phyloP scores from a whole-genome alignment of 768 basidiomycete genomes.

The Butyriboletus loyo region DNA sequence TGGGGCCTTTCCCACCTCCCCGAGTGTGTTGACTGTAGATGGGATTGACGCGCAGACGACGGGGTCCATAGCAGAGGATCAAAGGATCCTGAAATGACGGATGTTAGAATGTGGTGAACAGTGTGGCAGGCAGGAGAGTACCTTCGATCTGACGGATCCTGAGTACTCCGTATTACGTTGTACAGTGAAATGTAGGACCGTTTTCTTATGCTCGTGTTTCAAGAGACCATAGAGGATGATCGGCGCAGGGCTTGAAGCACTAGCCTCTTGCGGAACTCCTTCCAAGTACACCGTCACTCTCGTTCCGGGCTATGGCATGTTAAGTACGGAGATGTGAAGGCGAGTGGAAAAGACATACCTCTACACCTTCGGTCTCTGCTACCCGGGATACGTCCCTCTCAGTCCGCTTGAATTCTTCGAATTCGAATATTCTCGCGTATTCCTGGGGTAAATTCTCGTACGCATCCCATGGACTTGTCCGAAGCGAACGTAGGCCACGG shows the following conservation, averaged over 20 bases:
- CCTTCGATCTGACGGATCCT: constrained; percentile 89
- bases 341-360: constrained; percentile 46
- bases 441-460: constrained; percentile 94
- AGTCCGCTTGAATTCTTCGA: constrained; percentile 90
- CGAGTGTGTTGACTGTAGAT: constrained; percentile 90
- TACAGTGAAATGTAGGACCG: constrained; percentile 87
- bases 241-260: constrained; percentile 36
- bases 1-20: constrained; percentile 86
- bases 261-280: constrained; percentile 66
- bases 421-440: constrained; percentile 94
- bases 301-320: constrained; percentile 60
- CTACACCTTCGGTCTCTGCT: constrained; percentile 66
- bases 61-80: constrained; percentile 84
- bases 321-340: background rate
- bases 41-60: constrained; percentile 80
- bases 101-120: background rate
- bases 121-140: constrained; percentile 22
- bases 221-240: constrained; percentile 77
- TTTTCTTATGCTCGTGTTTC: constrained; percentile 95
- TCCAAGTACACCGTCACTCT: constrained; percentile 77
- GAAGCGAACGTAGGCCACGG: constrained; percentile 85
- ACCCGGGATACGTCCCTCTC: constrained; percentile 65
- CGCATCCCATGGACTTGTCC: constrained; percentile 97
- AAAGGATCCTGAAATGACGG: constrained; percentile 67
- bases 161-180: constrained; percentile 95